A percentile compares a stretch with the other conserved stretches of the same genome.
Evolutionary conservation across 345 rosid species (phyloP).

Genomic region (Trapa bicornis): DNA sequence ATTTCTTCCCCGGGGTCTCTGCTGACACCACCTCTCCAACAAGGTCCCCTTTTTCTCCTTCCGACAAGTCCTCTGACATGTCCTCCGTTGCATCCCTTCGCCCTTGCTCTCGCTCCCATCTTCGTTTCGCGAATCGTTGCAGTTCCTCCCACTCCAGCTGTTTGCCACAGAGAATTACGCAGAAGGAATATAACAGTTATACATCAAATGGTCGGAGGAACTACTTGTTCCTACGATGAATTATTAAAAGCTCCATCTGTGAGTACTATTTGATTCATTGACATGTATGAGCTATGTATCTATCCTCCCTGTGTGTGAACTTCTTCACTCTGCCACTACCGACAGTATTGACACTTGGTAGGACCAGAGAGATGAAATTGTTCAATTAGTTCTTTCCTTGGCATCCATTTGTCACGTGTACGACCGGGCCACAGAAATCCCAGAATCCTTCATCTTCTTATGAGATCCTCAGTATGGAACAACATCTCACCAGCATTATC

Average conservation of each 20-base stretch:
- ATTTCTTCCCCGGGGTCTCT: slow-evolving; percentile 54
- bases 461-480: not conserved
- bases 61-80: slow-evolving; percentile 87
- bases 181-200: too few relatives aligned
- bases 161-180: not conserved
- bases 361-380: too few relatives aligned
- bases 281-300: too few relatives aligned
- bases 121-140: slow-evolving; percentile 48
- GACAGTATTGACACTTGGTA: too few relatives aligned
- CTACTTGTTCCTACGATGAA: not conserved
- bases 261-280: too few relatives aligned
- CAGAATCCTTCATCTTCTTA: too few relatives aligned
- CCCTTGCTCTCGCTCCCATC: slow-evolving; percentile 47
- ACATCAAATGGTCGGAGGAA: not conserved
- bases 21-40: slow-evolving; percentile 40
- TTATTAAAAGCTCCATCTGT: too few relatives aligned
- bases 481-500: not conserved
- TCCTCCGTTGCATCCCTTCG: slow-evolving; percentile 74
- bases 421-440: too few relatives aligned
- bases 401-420: too few relatives aligned
- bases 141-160: slow-evolving; percentile 71
- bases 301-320: too few relatives aligned
- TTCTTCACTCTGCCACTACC: too few relatives aligned
- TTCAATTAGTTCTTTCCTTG: too few relatives aligned
- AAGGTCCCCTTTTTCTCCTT: slow-evolving; percentile 83